phyloP scores from a whole-genome alignment of 805 yeast species.

The Lachancea fermentati region DNA sequence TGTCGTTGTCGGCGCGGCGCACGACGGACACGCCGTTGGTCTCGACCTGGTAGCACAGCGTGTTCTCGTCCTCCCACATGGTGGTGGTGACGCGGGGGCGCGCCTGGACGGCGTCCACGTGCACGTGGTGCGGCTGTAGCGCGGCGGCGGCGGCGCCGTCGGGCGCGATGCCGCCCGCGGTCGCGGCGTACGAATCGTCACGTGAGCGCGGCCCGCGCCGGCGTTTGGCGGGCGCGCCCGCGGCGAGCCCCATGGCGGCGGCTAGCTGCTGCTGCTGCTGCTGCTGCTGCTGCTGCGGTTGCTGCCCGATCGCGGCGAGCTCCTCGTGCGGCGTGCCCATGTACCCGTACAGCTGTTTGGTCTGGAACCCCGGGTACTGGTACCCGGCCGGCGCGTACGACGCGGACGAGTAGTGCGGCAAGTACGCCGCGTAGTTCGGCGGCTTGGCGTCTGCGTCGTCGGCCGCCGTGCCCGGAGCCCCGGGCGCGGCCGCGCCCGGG shows the following conservation, averaged over 20 bases:
- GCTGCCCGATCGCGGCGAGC: neutral
- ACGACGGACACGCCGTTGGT: constrained; percentile 77
- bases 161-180: neutral
- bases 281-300: neutral
- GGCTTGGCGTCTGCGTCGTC: neutral
- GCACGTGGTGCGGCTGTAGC: constrained; percentile 24
- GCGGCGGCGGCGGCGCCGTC: constrained; percentile 1
- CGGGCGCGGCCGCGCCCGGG: constrained; percentile 6
- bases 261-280: constrained; percentile 3
- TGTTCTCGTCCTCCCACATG: constrained; percentile 88
- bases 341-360: constrained; percentile 1
- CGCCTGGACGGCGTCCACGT: constrained; percentile 11
- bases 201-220: neutral
- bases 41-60: constrained; percentile 79
- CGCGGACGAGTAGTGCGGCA: constrained; percentile 3
- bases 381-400: constrained; percentile 10
- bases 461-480: constrained; percentile 2
- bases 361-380: constrained; percentile 18
- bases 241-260: constrained; percentile 5
- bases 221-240: neutral
- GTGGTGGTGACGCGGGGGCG: constrained; percentile 68
- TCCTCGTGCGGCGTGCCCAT: constrained; percentile 1
- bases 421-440: neutral
- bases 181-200: neutral
- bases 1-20: constrained; percentile 77